Percentiles rank a stretch among this genome's conserved stretches.
Evolutionary conservation across 2,329 filamentous ascomycete species (phyloP).

Genomic region (Alternaria sp.): DNA sequence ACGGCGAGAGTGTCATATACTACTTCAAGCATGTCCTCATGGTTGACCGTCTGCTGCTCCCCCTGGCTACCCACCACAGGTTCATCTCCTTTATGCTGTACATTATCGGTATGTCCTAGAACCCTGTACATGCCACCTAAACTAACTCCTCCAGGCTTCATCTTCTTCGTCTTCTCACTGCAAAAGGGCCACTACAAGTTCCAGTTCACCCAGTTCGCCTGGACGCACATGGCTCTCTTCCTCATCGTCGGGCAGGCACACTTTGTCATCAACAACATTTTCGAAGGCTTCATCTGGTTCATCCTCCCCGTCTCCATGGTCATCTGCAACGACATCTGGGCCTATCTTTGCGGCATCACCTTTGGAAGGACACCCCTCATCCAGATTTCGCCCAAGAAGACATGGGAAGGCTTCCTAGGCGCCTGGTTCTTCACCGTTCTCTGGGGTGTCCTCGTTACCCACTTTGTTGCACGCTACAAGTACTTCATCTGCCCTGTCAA

Average conservation of each 20-base stretch:
- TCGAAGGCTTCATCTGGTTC: conserved; percentile 99
- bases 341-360: conserved; percentile 96
- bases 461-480: conserved; percentile 85
- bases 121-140: background rate
- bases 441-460: conserved; percentile 82
- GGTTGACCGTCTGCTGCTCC: conserved; percentile 90
- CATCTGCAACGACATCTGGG: conserved; percentile 98
- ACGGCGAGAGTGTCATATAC: conserved; percentile 98
- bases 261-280: conserved; percentile 99
- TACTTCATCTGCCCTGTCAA: conserved; percentile 99
- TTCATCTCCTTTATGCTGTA: conserved; percentile 99
- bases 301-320: conserved; percentile 94
- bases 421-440: conserved; percentile 95
- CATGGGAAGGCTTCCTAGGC: conserved; percentile 94
- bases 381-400: conserved; percentile 98
- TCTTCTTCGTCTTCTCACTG: conserved; percentile 95
- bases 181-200: conserved; percentile 97
- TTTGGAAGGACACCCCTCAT: conserved; percentile 97
- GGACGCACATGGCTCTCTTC: conserved; percentile 99
- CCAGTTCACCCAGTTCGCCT: conserved; percentile 98
- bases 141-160: conserved; percentile 73
- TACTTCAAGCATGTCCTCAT: conserved; percentile 99
- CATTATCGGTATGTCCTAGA: conserved; percentile 77
- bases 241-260: conserved; percentile 97
- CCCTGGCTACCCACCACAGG: conserved; percentile 93